Percentiles rank a stretch among this genome's conserved stretches.
phyloP scores from a whole-genome alignment of 2,329 filamentous ascomycete species.

The Leptographium wingfieldii region DNA sequence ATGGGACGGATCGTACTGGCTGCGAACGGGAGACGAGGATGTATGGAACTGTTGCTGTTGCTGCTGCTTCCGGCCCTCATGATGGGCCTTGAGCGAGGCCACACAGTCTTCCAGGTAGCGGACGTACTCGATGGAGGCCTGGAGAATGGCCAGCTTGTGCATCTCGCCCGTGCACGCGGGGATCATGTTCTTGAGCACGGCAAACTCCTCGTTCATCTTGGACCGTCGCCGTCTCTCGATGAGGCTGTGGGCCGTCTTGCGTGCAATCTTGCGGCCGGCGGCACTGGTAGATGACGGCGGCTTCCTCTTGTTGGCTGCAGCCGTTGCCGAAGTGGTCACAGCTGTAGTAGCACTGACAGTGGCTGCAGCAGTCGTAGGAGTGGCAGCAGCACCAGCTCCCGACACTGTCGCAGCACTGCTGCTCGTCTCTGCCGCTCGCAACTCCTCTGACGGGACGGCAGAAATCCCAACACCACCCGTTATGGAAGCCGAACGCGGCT shows the following conservation, averaged over 20 bases:
- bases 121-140: conserved; percentile 95
- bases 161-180: conserved; percentile 94
- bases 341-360: background rate
- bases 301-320: conserved; percentile 55
- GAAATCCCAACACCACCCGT: background rate
- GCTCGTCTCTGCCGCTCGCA: background rate
- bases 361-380: conserved; percentile 1
- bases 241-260: conserved; percentile 91
- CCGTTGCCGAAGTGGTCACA: conserved; percentile 7
- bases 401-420: background rate
- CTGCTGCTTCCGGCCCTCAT: conserved; percentile 20
- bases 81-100: conserved; percentile 57
- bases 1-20: conserved; percentile 15
- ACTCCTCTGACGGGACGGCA: background rate
- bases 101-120: conserved; percentile 88
- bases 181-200: conserved; percentile 85
- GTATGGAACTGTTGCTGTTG: background rate
- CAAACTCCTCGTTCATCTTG: conserved; percentile 99
- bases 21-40: conserved; percentile 10
- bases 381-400: background rate
- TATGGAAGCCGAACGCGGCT: conserved; percentile 36
- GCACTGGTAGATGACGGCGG: conserved; percentile 63
- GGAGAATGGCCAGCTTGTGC: conserved; percentile 92
- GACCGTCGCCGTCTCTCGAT: conserved; percentile 82
- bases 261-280: conserved; percentile 84